phyloP scores from a whole-genome alignment of 345 rosid genomes.

The Chamaenerion angustifolium region DNA sequence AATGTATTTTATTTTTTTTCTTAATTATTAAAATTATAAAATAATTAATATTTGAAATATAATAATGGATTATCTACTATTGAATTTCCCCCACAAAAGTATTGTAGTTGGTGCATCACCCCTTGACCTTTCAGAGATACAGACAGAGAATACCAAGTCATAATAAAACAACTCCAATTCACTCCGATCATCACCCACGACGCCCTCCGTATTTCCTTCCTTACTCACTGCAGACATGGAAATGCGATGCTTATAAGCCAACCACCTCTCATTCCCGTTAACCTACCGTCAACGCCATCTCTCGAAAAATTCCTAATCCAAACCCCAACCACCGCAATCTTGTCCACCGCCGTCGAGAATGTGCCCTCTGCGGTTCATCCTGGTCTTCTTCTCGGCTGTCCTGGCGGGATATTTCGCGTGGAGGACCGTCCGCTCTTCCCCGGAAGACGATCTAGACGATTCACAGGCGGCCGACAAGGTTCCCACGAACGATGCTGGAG shows the following conservation, averaged over 20 bases:
- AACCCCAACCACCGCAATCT: neutral
- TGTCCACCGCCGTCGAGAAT: slow-evolving; percentile 10
- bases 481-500: slow-evolving; percentile 26
- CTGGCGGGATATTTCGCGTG: slow-evolving; percentile 81
- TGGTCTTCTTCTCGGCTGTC: slow-evolving; percentile 80
- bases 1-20: too few species aligned
- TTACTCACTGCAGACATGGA: too few species aligned
- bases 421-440: slow-evolving; percentile 59
- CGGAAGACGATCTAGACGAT: slow-evolving; percentile 31
- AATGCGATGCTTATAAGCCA: too few species aligned
- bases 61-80: too few species aligned
- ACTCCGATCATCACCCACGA: neutral
- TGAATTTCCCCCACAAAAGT: too few species aligned
- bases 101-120: slow-evolving; percentile 8
- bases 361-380: slow-evolving; percentile 79
- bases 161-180: neutral
- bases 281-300: too few species aligned
- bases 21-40: too few species aligned
- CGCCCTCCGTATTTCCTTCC: slow-evolving; percentile 8
- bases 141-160: slow-evolving; percentile 1
- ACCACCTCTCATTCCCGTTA: too few species aligned
- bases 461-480: slow-evolving; percentile 16
- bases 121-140: slow-evolving; percentile 10
- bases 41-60: too few species aligned
- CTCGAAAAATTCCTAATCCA: slow-evolving; percentile 6